Percentiles rank a stretch among this genome's conserved stretches.
phyloP scores from a whole-genome alignment of 176 grass and related monocot genomes.

The Puccinellia tenuiflora region DNA sequence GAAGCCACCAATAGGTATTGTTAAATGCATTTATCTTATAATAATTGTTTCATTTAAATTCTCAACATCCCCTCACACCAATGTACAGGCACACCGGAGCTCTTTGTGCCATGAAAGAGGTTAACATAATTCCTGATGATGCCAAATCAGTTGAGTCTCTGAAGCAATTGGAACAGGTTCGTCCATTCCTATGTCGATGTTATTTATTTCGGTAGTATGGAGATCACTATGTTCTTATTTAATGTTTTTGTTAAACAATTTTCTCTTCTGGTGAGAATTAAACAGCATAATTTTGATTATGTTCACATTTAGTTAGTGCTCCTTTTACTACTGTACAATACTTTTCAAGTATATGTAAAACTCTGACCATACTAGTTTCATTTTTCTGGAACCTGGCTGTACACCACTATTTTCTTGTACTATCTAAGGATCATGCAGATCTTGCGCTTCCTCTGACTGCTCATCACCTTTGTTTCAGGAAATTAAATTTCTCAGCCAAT shows the following conservation, averaged over 20 bases:
- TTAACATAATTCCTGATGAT: conserved; percentile 88
- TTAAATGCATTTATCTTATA: not conserved
- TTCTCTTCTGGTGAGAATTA: not conserved
- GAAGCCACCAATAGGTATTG: conserved; percentile 88
- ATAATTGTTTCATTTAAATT: conserved; percentile 2
- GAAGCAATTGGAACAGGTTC: conserved; percentile 91
- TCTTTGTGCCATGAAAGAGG: conserved; percentile 99
- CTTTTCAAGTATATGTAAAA: not conserved
- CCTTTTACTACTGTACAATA: not conserved
- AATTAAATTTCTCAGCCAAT: conserved; percentile 97
- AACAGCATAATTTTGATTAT: not conserved
- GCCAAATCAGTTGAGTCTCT: conserved; percentile 83
- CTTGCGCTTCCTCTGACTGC: conserved; percentile 6
- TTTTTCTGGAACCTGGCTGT: not conserved
- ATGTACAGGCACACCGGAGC: conserved; percentile 76
- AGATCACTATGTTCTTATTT: not conserved
- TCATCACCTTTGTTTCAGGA: conserved; percentile 62
- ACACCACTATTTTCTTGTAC: conserved; percentile 7
- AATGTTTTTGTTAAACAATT: not conserved
- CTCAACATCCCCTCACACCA: not conserved
- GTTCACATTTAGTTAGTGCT: not conserved
- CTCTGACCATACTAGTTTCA: not conserved
- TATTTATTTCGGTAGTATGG: conserved; percentile 19
- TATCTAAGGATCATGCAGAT: conserved; percentile 17
- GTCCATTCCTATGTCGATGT: not conserved